phyloP scores from a whole-genome alignment of 306 rosid genomes.

The Comarum palustre region DNA sequence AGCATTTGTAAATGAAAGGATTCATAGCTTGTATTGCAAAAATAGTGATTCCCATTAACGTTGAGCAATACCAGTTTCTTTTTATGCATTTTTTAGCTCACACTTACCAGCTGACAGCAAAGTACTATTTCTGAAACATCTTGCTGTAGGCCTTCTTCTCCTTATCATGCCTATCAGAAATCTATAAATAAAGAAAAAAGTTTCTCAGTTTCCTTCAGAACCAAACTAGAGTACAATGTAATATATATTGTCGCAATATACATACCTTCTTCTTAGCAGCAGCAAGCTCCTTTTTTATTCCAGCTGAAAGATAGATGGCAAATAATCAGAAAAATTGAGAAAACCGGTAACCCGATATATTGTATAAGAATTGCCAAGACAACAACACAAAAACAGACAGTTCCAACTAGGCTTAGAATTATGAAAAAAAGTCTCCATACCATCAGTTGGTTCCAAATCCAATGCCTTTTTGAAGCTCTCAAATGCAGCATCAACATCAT shows the following conservation, averaged over 20 bases:
- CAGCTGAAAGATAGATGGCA: constrained; percentile 52
- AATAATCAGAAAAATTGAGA: constrained; percentile 17
- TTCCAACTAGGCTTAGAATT: neutral
- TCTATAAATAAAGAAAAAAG: constrained; percentile 35
- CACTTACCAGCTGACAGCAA: constrained; percentile 32
- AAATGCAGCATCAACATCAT: constrained; percentile 82
- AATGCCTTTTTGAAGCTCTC: constrained; percentile 76
- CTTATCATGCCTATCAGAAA: constrained; percentile 63
- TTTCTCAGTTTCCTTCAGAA: neutral
- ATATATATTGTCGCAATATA: neutral
- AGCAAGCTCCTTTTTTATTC: constrained; percentile 76
- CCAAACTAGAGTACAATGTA: neutral
- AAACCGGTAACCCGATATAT: neutral
- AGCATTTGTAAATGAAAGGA: constrained; percentile 1
- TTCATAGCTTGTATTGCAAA: constrained; percentile 4
- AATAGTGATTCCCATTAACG: neutral
- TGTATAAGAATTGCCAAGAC: neutral
- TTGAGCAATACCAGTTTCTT: neutral
- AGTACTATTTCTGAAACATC: constrained; percentile 62
- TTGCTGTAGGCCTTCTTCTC: constrained; percentile 75
- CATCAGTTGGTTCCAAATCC: constrained; percentile 83
- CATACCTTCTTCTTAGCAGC: constrained; percentile 71
- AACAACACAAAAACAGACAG: neutral
- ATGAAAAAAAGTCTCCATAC: constrained; percentile 31
- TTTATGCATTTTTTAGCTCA: neutral